These are phyloP conservation scores for Acanthamoeba healyi DNA, from an alignment of 208 protist genomes.

Conservation along the genomic window DNA sequence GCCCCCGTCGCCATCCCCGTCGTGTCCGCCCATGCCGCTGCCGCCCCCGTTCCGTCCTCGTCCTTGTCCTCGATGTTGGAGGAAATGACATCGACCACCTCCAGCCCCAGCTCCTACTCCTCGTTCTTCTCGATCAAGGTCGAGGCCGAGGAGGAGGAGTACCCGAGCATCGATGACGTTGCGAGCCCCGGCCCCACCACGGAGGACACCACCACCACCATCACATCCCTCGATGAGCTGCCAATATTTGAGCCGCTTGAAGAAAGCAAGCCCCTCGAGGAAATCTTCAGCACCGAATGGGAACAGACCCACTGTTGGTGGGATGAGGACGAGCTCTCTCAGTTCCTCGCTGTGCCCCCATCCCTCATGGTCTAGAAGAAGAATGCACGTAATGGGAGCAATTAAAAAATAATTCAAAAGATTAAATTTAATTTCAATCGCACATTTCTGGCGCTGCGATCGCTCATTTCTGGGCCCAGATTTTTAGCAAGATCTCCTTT, in stretches of 20 bases:
- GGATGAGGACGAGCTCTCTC: slow-evolving; percentile 19
- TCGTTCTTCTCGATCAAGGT: not conserved
- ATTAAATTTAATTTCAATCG: no score
- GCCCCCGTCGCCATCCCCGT: not conserved
- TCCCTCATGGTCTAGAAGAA: slow-evolving; percentile 23
- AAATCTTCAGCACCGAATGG: slow-evolving; percentile 32
- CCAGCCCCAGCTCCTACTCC: not conserved
- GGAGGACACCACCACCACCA: no score
- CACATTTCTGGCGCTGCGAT: no score
- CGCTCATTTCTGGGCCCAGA: no score
- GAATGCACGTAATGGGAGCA: no score
- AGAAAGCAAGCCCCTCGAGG: slow-evolving; percentile 20
- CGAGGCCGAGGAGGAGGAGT: no score
- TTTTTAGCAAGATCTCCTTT: no score
- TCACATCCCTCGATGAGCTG: not conserved
- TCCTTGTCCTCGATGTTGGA: no score
- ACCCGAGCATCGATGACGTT: not conserved
- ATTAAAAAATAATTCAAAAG: no score
- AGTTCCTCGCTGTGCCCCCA: slow-evolving; percentile 34
- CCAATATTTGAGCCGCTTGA: not conserved
- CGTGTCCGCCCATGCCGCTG: not conserved
- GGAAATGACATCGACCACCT: no score
- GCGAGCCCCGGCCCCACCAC: not conserved
- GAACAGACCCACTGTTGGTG: slow-evolving; percentile 40
- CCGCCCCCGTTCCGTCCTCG: no score